Base-by-base conservation (phyloP, 2,329 filamentous ascomycete species). In the Chaetomiaceae sp. region DNA sequence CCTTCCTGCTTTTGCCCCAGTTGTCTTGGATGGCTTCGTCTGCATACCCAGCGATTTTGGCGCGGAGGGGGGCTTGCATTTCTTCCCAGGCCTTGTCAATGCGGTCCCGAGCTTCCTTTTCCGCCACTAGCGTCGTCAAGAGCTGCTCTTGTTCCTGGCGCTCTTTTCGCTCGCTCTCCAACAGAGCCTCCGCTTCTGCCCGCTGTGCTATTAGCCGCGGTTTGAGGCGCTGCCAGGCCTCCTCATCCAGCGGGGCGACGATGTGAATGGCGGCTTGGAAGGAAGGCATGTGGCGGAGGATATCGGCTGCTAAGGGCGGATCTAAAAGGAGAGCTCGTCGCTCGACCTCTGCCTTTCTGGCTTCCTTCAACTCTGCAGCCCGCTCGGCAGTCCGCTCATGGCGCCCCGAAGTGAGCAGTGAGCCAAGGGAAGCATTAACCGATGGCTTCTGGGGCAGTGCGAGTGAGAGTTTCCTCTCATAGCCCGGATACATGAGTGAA, bases 231-330 rank as follows among this genome's bases (percentile, higher is more conserved):
- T 80, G 77, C 87, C 87, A 92, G 3, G 83, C 80, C 48, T 74
- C 71, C 53, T 89, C 85, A 56, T 80, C 83, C 59, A 92, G 71
- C 17, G 83, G 82, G 20, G 79, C 75, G 9, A 79, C 78, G 33
- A 89, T 85, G 56, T 87, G 81, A 40, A 87, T 77, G 25, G 87
- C 83, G 33, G 85, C 85, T 62, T 85, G 81, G 65, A 89, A 92
- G 1, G 86, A 82, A 41, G 86, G 78, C 67, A 89, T 87, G 61
- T 85, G 82, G 49, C 77, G 76, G 51, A 91, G 72, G 37, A 87
- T 73, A 57, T 74, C 75, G 34, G 82, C 69, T 43, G 73, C 69
- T 50, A 92, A 70, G 1, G 87, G 84, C 21, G 86, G 86, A 27
- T 82, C 68, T 43, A 92, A 74, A 42, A 78, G 72, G 65, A 78